Base-by-base conservation (phyloP, 176 grass and related monocot species). In the Cymbopogon citratus region DNA sequence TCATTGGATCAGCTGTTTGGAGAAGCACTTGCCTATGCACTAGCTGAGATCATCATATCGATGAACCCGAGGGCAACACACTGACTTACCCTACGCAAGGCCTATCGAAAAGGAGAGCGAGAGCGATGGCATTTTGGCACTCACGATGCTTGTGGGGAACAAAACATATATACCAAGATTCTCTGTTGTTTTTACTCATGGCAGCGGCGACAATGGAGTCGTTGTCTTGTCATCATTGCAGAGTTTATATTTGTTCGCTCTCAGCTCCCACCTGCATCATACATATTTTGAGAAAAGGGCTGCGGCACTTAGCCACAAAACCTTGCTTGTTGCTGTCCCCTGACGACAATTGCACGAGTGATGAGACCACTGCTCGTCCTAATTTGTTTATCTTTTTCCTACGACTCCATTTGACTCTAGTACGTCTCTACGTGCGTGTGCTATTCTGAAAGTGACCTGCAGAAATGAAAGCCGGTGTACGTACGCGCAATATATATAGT, bases 61-160 rank as follows among this genome's bases (percentile, higher is more conserved):
- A 73, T 59, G 67, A 81, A 54, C 64, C 69, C 27, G 87, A 75
- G 6, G 40, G 9, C 71, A 24, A 80, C 77, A 80, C 77, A 85
- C 54, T 71, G 46, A 76, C 77, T 85, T 18, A 71, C 63, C 54
- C 82, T 81, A 89, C 3, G 2, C 12, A 14, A 69, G 13, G 24
- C 63, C 87, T 65, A 85, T 40, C 35, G 28, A 74, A 73, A 86
- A 81, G 54, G 44, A 56, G 62, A 26, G 12, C 1, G 26, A 29
- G 10, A 10, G 54, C 14, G 52, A 25, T 83, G 88, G 80, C 88
- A 80, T 90, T 69, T 75, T 16, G 63, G 49, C 60, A 74, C 80
- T 61, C 62, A 83, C 74, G 84, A 75, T 87, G 80, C 84, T 83
- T 67, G 73, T 11, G 84, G 69, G 79, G 88, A 86, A 64, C 84